A percentile compares a stretch with the other conserved stretches of the same genome.
phyloP scores from a whole-genome alignment of 1,284 basidiomycete genomes.

The Leccinum subfulvum region DNA sequence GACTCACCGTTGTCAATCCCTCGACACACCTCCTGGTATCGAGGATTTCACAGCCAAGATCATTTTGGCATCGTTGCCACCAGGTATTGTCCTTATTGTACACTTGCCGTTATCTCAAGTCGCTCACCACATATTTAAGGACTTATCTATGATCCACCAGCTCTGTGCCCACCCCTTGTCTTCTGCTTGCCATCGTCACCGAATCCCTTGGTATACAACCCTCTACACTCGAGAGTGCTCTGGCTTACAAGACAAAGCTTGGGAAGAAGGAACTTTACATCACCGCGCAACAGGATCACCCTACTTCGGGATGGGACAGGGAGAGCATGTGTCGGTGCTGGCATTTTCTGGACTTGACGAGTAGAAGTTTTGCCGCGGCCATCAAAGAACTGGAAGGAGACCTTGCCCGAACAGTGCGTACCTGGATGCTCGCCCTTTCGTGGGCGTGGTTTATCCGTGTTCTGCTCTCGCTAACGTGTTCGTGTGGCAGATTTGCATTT shows the following conservation, averaged over 20 bases:
- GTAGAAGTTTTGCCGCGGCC: conserved; percentile 88
- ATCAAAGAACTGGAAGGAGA: conserved; percentile 98
- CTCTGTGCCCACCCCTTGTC: no score
- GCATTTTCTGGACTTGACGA: conserved; percentile 87
- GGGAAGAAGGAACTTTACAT: conserved; percentile 44
- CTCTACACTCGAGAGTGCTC: no score
- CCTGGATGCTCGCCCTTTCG: background rate
- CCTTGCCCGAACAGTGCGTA: conserved; percentile 83
- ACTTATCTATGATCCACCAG: no score
- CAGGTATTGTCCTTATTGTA: no score
- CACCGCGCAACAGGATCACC: conserved; percentile 65
- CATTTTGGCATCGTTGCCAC: background rate
- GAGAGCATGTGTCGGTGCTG: conserved; percentile 87
- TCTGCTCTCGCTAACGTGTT: background rate
- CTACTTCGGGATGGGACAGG: conserved; percentile 81
- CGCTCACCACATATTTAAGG: no score
- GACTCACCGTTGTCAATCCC: no score
- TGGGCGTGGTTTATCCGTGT: background rate
- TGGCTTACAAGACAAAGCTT: no score
- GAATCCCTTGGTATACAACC: no score
- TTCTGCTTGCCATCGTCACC: no score
- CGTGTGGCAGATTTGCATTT: conserved; percentile 76
- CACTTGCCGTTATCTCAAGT: no score
- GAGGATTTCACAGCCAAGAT: background rate
- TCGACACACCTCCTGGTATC: background rate